phyloP scores from a whole-genome alignment of 2,329 filamentous ascomycete genomes.

The Aspergillus alliaceus region DNA sequence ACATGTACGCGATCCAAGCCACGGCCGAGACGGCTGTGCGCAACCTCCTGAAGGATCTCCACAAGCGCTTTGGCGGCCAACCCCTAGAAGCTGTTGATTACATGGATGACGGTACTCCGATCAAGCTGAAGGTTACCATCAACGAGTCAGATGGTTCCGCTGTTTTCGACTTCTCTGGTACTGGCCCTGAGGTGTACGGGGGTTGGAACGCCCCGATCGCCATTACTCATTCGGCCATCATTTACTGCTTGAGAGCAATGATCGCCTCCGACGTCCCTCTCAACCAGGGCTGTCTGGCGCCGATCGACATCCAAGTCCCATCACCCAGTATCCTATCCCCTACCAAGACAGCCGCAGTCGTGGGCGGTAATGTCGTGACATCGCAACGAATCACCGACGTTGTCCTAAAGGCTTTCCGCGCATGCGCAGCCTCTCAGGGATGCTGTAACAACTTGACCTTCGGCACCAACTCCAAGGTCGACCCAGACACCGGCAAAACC shows the following conservation, averaged over 20 bases:
- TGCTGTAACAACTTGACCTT: conserved; percentile 86
- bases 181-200: conserved; percentile 74
- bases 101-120: conserved; percentile 85
- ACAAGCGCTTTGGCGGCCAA: conserved; percentile 65
- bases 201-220: conserved; percentile 81
- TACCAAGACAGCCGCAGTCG: conserved; percentile 74
- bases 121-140: conserved; percentile 73
- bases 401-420: conserved; percentile 75
- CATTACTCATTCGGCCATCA: conserved; percentile 80
- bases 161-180: conserved; percentile 75
- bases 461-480: conserved; percentile 69
- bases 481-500: conserved; percentile 53
- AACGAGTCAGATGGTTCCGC: conserved; percentile 72
- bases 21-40: conserved; percentile 78
- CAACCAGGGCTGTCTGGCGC: conserved; percentile 80
- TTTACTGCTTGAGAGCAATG: conserved; percentile 79
- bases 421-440: conserved; percentile 76
- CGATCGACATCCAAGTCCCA: conserved; percentile 69
- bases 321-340: conserved; percentile 73
- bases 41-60: conserved; percentile 70
- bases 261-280: conserved; percentile 80
- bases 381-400: conserved; percentile 79
- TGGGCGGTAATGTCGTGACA: conserved; percentile 80
- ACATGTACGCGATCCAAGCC: conserved; percentile 79
- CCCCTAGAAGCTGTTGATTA: conserved; percentile 75